phyloP scores from a whole-genome alignment of 768 basidiomycete species.

The Phanerochaete carnosa region DNA sequence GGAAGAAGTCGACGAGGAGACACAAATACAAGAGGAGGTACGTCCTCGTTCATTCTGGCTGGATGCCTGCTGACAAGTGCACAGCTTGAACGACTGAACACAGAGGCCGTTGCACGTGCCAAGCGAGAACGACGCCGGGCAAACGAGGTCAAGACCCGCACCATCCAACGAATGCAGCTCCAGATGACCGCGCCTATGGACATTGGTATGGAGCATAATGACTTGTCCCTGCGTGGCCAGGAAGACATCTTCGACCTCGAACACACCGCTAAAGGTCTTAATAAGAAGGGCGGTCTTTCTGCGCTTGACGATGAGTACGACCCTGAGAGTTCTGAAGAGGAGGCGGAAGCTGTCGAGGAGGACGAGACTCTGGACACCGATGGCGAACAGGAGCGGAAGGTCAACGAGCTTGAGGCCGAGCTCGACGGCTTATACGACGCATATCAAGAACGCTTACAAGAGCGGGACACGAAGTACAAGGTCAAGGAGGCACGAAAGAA shows the following conservation, averaged over 20 bases:
- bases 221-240: constrained; percentile 70
- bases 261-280: constrained; percentile 47
- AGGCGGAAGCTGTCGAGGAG: constrained; percentile 38
- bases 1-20: constrained; percentile 80
- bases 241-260: constrained; percentile 89
- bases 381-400: constrained; percentile 65
- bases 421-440: constrained; percentile 86
- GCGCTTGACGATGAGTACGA: constrained; percentile 35
- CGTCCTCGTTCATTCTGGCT: constrained; percentile 13
- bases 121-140: constrained; percentile 81
- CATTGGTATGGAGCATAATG: constrained; percentile 84
- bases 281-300: constrained; percentile 37
- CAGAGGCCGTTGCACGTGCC: constrained; percentile 65
- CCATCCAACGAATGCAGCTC: constrained; percentile 92
- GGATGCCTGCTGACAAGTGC: background rate
- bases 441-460: constrained; percentile 76
- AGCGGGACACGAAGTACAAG: constrained; percentile 84
- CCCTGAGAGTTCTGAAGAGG: constrained; percentile 36
- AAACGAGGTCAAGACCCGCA: constrained; percentile 85
- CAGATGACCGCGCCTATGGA: constrained; percentile 98
- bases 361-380: constrained; percentile 54
- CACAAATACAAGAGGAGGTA: constrained; percentile 88
- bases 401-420: constrained; percentile 72
- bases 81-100: constrained; percentile 81
- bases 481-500: constrained; percentile 74